Conservation (phyloP, 345 rosid genomes). For the Camelina hispida region DNA sequence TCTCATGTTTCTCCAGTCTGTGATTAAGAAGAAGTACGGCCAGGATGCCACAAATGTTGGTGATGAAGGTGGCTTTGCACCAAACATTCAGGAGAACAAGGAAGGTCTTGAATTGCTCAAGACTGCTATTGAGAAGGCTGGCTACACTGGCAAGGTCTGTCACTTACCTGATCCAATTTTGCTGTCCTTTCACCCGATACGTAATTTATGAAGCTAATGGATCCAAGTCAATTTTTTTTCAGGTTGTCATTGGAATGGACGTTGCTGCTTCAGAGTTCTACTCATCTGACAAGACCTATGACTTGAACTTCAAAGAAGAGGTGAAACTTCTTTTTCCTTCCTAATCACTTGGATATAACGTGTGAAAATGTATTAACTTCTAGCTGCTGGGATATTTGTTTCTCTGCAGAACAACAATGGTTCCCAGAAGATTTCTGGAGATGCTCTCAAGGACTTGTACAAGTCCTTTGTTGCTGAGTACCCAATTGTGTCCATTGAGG, state of each 20-base stretch:
- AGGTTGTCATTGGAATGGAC: slow-evolving; percentile 99
- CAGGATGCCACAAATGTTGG: slow-evolving; percentile 99
- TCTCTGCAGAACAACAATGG: slow-evolving; percentile 77
- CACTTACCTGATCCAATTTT: neutral
- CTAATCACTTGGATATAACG: neutral
- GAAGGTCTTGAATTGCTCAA: slow-evolving; percentile 97
- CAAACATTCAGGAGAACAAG: slow-evolving; percentile 99
- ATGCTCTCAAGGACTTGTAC: slow-evolving; percentile 82
- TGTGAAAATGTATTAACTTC: neutral
- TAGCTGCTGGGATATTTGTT: slow-evolving; percentile 7
- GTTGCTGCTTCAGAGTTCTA: slow-evolving; percentile 99
- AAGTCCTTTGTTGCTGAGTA: slow-evolving; percentile 85
- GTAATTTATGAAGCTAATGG: neutral
- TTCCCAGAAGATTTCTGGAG: slow-evolving; percentile 86
- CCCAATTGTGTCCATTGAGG: slow-evolving; percentile 96
- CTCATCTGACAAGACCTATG: slow-evolving; percentile 74
- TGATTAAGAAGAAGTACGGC: slow-evolving; percentile 74
- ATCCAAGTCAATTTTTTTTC: slow-evolving; percentile 4
- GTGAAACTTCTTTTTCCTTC: slow-evolving; percentile 38
- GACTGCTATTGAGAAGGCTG: slow-evolving; percentile 92
- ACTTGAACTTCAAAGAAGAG: slow-evolving; percentile 89
- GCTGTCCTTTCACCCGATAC: neutral
- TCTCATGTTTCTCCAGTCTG: slow-evolving; percentile 30
- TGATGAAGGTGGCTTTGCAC: slow-evolving; percentile 99
- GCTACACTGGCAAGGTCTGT: slow-evolving; percentile 85